Base-by-base conservation (phyloP, 768 basidiomycete genomes). In the Chalciporus piperatus region DNA sequence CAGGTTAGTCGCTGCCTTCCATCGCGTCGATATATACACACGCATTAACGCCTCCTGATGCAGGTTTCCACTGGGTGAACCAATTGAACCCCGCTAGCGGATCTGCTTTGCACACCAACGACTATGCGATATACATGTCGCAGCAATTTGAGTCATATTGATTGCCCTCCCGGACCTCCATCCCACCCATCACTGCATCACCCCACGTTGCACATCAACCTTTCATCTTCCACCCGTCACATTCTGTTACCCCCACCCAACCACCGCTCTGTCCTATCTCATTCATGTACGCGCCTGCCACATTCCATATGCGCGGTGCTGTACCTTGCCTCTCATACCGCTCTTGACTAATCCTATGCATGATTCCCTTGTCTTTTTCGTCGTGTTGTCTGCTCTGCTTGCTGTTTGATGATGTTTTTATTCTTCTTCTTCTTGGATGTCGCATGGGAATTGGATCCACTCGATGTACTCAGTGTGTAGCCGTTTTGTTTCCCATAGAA, bases 1-100 rank as follows among this genome's bases (percentile, higher is more conserved):
- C 83, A 60, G 78, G 83, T 84, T 55, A 58, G 79, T 64, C n/a
- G 37, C 14, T 11, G 5, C 22, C 30, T 12, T 30, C 10, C 30
- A 32, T 40, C 32, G 1, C 20, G n/a, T 43, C 32, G 30, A 13
- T 32, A 10, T 10, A 22, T 32, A 10, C 12, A 22, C 35, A 22
- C 33, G 14, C 47, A 27, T 27, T 54, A 16, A 56, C n/a, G 32
- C 45, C 2, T 27, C n/a, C 9, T 39, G 0, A 19, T 45, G 16
- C 39, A 73, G 70, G 72, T 14, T 74, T 71, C 51, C 52, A 62
- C 23, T 74, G 72, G 72, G 61, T 73, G 47, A 60, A 55, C 45
- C 70, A 73, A 28, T 19, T 71, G 12, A 64, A 61, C n/a, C 3
- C 58, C 0, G 25, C 8, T 5, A 52, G 47, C 43, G 39, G 44